Percentiles rank a stretch among this genome's conserved stretches.
Evolutionary conservation across 1,139 yeast species (phyloP).

Genomic region (Blastobotrys arbuscula): DNA sequence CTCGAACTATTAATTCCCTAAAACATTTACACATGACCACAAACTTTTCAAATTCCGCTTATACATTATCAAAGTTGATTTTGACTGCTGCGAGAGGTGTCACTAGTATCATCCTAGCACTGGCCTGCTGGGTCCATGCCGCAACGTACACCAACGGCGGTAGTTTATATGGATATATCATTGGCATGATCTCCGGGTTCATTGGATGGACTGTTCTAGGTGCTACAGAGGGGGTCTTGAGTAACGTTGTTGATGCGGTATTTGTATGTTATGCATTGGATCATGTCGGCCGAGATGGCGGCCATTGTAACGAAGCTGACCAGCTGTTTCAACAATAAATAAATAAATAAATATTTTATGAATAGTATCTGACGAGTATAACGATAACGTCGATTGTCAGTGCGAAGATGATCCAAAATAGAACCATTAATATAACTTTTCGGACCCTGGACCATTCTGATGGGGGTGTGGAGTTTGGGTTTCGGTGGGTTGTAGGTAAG

Average conservation of each 20-base stretch:
- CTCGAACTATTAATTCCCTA: constrained; percentile 28
- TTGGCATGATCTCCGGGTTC: constrained; percentile 38
- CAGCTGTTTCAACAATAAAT: not conserved
- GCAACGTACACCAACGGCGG: constrained; percentile 32
- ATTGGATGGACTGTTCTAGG: constrained; percentile 42
- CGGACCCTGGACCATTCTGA: not conserved
- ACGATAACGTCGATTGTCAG: not conserved
- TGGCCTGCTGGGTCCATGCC: constrained; percentile 39
- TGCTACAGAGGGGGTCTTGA: constrained; percentile 39
- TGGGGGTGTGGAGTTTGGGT: not conserved
- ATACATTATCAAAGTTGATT: constrained; percentile 36
- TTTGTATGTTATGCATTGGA: constrained; percentile 38
- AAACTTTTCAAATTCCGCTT: constrained; percentile 24
- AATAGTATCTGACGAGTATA: not conserved
- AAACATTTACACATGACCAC: not conserved
- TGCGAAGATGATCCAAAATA: not conserved
- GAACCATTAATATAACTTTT: not conserved
- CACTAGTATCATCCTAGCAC: constrained; percentile 36
- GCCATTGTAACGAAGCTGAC: not conserved
- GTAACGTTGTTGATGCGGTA: constrained; percentile 38
- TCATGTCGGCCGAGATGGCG: constrained; percentile 12
- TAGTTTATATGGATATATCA: constrained; percentile 37
- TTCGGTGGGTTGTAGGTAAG: not conserved
- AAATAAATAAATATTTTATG: not conserved
- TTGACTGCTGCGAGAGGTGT: constrained; percentile 36